Base-by-base conservation (phyloP, 495 filamentous ascomycete species). In the Parathielavia hyrcaniae region DNA sequence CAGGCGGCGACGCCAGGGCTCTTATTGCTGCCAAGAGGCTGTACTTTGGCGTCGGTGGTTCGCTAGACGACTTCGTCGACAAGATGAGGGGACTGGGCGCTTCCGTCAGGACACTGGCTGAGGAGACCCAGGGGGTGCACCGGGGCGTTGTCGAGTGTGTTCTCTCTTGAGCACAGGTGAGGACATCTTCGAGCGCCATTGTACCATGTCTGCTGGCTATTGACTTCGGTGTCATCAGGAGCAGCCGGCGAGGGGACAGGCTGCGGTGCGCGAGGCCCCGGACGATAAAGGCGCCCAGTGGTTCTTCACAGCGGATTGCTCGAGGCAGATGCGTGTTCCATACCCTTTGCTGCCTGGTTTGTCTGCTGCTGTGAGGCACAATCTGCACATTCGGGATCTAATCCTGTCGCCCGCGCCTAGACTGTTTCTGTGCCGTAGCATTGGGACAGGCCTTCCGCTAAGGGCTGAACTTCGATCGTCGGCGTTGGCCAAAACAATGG, bases 11-110 rank as follows among this genome's bases (percentile, higher is more conserved):
- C 39, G 81, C 80, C 34, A 81, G 77, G 55, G 90, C 89, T 7
- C 69, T 96, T n/a, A 77, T 98, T 2, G 93, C 84, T 5, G 93
- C 93, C 3, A 98, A 98, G 75, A 83, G 84, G 70, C 83, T 97
- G 2, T 98, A 98, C 70, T 98, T 98, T 66, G 93, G 93, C 5
- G 93, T 98, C 54, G 93, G 93, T 3, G 93, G 93, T 19, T 90
- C 90, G 19, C 82, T 98, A 43, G 86, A 92, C 69, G 91, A 92
- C 65, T 96, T 98, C 67, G 77, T 90, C 50, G 71, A 78, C 34
- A 79, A 80, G 59, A 74, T 89, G 56, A 69, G 75, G 53, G 76
- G 69, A 20, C 73, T 78, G 30, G 83, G 82, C 20, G 81, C 75
- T 10, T 69, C 74, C 36, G 82, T 82, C 23, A 71, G 82, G 45